These are phyloP conservation scores for Xylaria sp. DNA, from an alignment of 2,329 filamentous ascomycete genomes.

Conservation along the genomic window DNA sequence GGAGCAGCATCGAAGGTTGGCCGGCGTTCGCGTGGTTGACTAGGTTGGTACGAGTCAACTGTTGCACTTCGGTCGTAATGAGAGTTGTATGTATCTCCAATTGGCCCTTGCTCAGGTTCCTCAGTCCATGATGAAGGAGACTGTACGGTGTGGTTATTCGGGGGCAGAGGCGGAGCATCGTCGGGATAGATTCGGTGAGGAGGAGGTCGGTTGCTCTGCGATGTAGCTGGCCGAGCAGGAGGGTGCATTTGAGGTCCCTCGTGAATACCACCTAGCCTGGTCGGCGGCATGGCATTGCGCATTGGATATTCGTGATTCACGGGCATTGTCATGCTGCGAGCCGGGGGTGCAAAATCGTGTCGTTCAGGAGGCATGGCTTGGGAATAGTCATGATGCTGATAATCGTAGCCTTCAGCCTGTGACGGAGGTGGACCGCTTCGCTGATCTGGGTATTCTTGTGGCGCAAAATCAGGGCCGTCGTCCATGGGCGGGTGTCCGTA, in stretches of 20 bases:
- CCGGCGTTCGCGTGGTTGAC: conserved; percentile 30
- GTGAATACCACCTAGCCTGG: conserved; percentile 41
- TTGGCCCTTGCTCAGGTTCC: conserved; percentile 35
- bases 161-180: conserved; percentile 36
- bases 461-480: conserved; percentile 33
- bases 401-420: conserved; percentile 34
- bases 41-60: conserved; percentile 31
- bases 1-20: conserved; percentile 42
- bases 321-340: conserved; percentile 60
- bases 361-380: conserved; percentile 34
- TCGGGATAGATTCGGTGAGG: conserved; percentile 49
- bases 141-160: conserved; percentile 28
- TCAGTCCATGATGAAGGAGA: conserved; percentile 34
- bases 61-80: conserved; percentile 43
- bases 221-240: conserved; percentile 49
- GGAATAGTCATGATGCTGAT: conserved; percentile 36
- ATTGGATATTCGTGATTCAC: conserved; percentile 38
- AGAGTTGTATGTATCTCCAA: conserved; percentile 50
- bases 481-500: conserved; percentile 35
- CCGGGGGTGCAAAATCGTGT: conserved; percentile 46
- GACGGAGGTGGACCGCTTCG: conserved; percentile 32
- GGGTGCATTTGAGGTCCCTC: conserved; percentile 44
- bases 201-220: conserved; percentile 46
- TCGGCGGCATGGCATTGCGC: conserved; percentile 32
- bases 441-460: conserved; percentile 35